These are phyloP conservation scores for Lichenothelia convexa DNA, from an alignment of 495 filamentous ascomycete genomes.

Conservation along the genomic window DNA sequence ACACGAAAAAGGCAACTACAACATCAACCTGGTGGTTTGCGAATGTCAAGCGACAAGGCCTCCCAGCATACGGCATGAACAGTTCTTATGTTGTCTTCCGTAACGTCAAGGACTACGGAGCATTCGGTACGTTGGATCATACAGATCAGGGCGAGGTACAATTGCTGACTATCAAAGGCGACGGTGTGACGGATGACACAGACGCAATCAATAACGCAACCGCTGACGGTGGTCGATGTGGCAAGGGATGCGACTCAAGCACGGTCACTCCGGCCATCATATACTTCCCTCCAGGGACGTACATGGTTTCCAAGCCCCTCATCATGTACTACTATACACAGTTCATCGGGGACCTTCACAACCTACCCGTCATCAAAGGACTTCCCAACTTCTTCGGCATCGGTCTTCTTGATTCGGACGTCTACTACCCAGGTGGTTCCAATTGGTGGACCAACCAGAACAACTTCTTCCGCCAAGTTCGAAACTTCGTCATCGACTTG, in stretches of 20 bases:
- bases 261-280: conserved; percentile 37
- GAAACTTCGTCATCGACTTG: conserved; percentile 26
- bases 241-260: conserved; percentile 58
- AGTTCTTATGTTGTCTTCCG: conserved; percentile 55
- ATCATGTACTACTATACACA: conserved; percentile 23
- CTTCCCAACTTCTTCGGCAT: conserved; percentile 16
- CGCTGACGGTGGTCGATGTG: conserved; percentile 57
- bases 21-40: conserved; percentile 7
- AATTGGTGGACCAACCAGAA: conserved; percentile 20
- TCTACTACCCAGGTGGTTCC: conserved; percentile 20
- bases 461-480: conserved; percentile 27
- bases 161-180: conserved; percentile 27
- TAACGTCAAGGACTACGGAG: conserved; percentile 53
- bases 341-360: conserved; percentile 22
- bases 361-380: conserved; percentile 22
- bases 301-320: conserved; percentile 13
- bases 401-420: conserved; percentile 20
- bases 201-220: conserved; percentile 80
- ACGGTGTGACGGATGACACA: conserved; percentile 70
- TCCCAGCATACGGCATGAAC: conserved; percentile 14
- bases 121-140: conserved; percentile 9
- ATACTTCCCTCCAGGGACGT: conserved; percentile 21
- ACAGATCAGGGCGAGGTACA: not conserved
- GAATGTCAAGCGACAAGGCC: conserved; percentile 12
- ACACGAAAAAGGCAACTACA: not conserved